These are phyloP conservation scores for Naganishia vishniacii DNA, from an alignment of 768 basidiomycete genomes.

Conservation along the genomic window DNA sequence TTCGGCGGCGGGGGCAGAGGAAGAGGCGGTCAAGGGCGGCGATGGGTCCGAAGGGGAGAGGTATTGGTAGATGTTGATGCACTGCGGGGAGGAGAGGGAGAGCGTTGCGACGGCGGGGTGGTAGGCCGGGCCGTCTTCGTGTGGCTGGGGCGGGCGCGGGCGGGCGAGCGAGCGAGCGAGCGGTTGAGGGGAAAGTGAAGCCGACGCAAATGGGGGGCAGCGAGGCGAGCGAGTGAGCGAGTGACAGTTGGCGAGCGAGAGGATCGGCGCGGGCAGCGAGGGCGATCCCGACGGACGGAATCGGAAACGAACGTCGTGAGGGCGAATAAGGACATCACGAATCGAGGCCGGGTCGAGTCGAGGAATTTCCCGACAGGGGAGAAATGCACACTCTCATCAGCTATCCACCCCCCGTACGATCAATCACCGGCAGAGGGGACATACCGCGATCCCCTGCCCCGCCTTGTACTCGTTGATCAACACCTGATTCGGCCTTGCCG, in stretches of 20 bases:
- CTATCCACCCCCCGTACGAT: no score
- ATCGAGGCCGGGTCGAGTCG: no score
- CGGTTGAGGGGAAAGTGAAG: neutral
- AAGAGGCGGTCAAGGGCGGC: slow-evolving; percentile 33
- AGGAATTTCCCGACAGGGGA: no score
- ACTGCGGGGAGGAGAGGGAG: slow-evolving; percentile 73
- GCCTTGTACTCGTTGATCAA: slow-evolving; percentile 87
- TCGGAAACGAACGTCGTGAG: neutral
- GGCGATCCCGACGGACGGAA: neutral
- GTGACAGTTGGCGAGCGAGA: no score
- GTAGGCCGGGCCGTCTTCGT: slow-evolving; percentile 87
- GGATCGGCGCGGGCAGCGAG: no score
- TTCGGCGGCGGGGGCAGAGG: neutral
- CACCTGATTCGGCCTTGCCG: slow-evolving; percentile 69
- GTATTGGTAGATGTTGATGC: slow-evolving; percentile 78
- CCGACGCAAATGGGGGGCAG: no score
- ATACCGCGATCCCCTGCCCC: slow-evolving; percentile 88
- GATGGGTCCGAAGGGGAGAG: slow-evolving; percentile 36
- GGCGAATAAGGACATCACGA: no score
- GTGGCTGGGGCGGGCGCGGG: slow-evolving; percentile 58
- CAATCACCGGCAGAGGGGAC: no score
- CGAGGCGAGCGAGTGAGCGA: no score
- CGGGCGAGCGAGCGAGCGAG: neutral
- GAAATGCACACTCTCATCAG: no score
- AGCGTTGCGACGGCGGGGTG: slow-evolving; percentile 83